Conservation (phyloP, 2,329 filamentous ascomycete species). For the Pseudogymnoascus sp. region DNA sequence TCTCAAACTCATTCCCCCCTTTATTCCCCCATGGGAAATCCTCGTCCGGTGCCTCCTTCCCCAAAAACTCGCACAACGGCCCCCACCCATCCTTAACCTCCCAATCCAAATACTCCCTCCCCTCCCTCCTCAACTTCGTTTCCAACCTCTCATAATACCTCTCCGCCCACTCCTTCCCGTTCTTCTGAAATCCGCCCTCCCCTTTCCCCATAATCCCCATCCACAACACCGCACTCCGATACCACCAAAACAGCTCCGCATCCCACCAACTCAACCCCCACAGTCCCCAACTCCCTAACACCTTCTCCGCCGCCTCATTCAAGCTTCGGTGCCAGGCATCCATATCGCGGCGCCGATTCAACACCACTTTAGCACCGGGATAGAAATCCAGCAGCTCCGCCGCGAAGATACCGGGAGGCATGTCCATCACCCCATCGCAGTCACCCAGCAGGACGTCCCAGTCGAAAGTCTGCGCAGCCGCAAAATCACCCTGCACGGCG, state of each 20-base stretch:
- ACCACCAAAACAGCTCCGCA: slow-evolving; percentile 21
- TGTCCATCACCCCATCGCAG: slow-evolving; percentile 23
- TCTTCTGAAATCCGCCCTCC: neutral
- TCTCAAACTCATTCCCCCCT: slow-evolving; percentile 5
- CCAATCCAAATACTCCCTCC: slow-evolving; percentile 26
- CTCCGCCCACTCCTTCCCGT: neutral
- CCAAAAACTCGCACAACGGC: slow-evolving; percentile 36
- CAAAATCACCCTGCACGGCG: slow-evolving; percentile 9
- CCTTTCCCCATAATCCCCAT: slow-evolving; percentile 23
- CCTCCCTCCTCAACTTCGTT: neutral
- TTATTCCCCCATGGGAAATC: slow-evolving; percentile 32
- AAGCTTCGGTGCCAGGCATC: slow-evolving; percentile 23
- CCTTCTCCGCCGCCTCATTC: slow-evolving; percentile 8
- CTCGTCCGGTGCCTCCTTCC: slow-evolving; percentile 28
- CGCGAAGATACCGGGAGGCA: slow-evolving; percentile 28
- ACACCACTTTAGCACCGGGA: slow-evolving; percentile 31
- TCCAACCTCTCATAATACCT: slow-evolving; percentile 21
- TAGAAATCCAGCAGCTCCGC: slow-evolving; percentile 30
- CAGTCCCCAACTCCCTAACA: slow-evolving; percentile 20
- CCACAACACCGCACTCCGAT: slow-evolving; percentile 19
- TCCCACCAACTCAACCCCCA: slow-evolving; percentile 25
- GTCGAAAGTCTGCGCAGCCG: neutral
- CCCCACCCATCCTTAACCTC: slow-evolving; percentile 36
- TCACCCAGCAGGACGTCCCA: neutral
- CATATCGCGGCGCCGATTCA: slow-evolving; percentile 24